Base-by-base conservation (phyloP, 208 protist species). In the Trypanosoma melophagium region DNA sequence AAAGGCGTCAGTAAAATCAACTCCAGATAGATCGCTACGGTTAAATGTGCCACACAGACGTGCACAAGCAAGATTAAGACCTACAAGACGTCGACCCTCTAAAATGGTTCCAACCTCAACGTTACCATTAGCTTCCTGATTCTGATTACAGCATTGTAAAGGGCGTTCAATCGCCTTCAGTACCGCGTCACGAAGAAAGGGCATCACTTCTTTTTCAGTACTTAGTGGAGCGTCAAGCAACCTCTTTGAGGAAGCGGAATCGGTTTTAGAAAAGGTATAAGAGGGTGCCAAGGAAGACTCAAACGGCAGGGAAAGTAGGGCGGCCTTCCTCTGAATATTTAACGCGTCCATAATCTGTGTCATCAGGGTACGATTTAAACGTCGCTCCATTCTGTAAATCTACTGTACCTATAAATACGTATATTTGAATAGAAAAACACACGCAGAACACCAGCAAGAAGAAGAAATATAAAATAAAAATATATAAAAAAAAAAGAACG, bases 31-130 rank as follows among this genome's bases (percentile, higher is more conserved):
- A 58, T 87, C 76, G 38, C 75, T 77, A n/a, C 89, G 81, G 61
- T 84, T 95, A 61, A 95, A 92, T 49, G 67, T 83, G 35, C 78
- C 74, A 13, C 83, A 85, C 41, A 95, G 49, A 28, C 69, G 69
- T 19, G 62, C 54, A 13, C 79, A 80, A 41, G 76, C 60, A 19
- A 95, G 77, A 68, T 92, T 69, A 50, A 95, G 50, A 2, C 57
- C 54, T 5, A 65, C 63, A 35, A 95, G 75, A 54, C 81, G 76
- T 10, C 87, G 76, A 2, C 89, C 86, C 71, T 95, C 86, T 47
- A 95, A 66, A 9, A 78, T 66, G 9, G 77, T 68, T 10, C 89
- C 86, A 17, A 91, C 58, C 59, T 84, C 79, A 44, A 21, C n/a
- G n/a, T n/a, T 69, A 7, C 71, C 50, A 55, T 41, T 54, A 69